These are phyloP conservation scores for Claviceps sp. DNA, from an alignment of 2,329 filamentous ascomycete species.

Conservation along the genomic window DNA sequence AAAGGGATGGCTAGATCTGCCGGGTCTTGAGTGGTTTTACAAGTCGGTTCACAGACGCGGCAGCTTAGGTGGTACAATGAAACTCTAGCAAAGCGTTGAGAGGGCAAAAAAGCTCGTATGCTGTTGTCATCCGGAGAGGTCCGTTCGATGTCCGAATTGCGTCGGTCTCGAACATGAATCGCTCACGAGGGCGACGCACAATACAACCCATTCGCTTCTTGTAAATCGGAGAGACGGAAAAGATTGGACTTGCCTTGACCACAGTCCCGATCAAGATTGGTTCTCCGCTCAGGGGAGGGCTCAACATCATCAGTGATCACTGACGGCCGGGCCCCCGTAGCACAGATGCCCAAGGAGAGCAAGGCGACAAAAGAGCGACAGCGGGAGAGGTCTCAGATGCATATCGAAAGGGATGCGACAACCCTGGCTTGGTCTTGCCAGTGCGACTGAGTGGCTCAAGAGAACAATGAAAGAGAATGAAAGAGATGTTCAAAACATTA, in stretches of 20 bases:
- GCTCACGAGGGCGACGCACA: not conserved
- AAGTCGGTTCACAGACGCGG: not conserved
- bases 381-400: conserved; percentile 1
- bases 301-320: not conserved
- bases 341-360: not conserved
- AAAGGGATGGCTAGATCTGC: too few relatives aligned
- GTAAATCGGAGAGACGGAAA: too few relatives aligned
- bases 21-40: not conserved
- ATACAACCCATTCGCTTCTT: not conserved
- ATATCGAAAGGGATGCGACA: not conserved
- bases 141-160: not conserved
- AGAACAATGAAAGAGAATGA: not conserved
- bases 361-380: not conserved
- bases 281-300: not conserved
- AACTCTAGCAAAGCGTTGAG: not conserved
- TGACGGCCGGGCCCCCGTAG: not conserved
- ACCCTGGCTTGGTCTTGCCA: not conserved
- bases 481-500: too few relatives aligned
- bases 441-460: not conserved
- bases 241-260: too few relatives aligned
- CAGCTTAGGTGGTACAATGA: not conserved
- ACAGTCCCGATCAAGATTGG: not conserved
- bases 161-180: not conserved
- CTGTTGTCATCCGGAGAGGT: not conserved
- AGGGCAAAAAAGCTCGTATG: not conserved